phyloP scores from a whole-genome alignment of 208 protist genomes.

The Kentomonas sorsogonicus region DNA sequence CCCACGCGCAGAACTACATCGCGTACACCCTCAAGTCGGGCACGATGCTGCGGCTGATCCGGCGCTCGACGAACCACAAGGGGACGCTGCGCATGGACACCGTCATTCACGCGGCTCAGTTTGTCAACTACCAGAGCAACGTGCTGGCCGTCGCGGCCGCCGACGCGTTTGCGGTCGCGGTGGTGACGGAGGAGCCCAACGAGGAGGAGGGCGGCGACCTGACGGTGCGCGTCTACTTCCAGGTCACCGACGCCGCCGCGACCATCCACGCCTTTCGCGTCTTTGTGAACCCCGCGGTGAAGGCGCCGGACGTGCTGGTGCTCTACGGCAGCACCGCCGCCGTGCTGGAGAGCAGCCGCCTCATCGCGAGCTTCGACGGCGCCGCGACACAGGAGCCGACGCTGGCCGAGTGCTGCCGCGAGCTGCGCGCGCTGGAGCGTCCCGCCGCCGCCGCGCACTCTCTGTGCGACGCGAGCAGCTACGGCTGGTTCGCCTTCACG shows the following conservation, averaged over 20 bases:
- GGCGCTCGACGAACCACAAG: slow-evolving; percentile 53
- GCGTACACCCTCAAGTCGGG: slow-evolving; percentile 79
- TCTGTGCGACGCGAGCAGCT: slow-evolving; percentile 54
- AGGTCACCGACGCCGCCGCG: slow-evolving; percentile 56
- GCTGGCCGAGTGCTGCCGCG: slow-evolving; percentile 37
- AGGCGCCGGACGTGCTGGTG: slow-evolving; percentile 68
- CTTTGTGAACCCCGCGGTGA: slow-evolving; percentile 72
- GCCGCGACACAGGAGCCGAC: slow-evolving; percentile 38
- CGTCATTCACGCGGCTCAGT: slow-evolving; percentile 56
- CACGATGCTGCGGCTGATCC: slow-evolving; percentile 54
- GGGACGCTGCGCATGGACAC: slow-evolving; percentile 46
- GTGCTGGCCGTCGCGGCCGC: slow-evolving; percentile 60
- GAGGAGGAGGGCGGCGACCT: slow-evolving; percentile 20
- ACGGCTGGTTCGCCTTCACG: slow-evolving; percentile 85
- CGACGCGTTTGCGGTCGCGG: slow-evolving; percentile 76
- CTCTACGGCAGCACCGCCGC: slow-evolving; percentile 61
- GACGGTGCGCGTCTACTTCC: slow-evolving; percentile 69
- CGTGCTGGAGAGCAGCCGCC: slow-evolving; percentile 68
- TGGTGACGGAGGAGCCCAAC: slow-evolving; percentile 30
- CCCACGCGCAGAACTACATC: slow-evolving; percentile 70
- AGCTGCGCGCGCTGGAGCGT: slow-evolving; percentile 56
- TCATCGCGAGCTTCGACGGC: slow-evolving; percentile 48
- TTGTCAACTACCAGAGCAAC: slow-evolving; percentile 89
- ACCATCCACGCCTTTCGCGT: slow-evolving; percentile 66
- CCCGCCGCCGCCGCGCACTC: slow-evolving; percentile 19